A percentile compares a stretch with the other conserved stretches of the same genome.
phyloP scores from a whole-genome alignment of 345 rosid genomes.

The Boechera retrofracta region DNA sequence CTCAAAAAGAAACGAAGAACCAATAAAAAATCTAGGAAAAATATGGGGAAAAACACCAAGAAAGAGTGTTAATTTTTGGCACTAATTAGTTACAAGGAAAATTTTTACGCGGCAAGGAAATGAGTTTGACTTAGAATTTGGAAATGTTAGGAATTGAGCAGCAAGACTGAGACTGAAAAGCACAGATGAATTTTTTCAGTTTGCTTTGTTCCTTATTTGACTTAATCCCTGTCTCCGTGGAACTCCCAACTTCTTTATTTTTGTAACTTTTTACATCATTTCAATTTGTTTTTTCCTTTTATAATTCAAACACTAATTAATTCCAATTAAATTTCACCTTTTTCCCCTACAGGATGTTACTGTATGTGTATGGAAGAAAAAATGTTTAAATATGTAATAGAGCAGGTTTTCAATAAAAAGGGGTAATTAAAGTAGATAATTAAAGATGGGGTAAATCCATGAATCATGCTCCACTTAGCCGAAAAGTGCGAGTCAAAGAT shows the following conservation, averaged over 20 bases:
- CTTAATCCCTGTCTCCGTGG: conserved; percentile 29
- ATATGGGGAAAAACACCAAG: too few species aligned
- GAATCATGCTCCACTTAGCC: background rate
- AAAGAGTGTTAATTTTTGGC: background rate
- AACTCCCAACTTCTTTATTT: background rate
- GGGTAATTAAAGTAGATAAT: too few species aligned
- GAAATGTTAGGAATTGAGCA: conserved; percentile 19
- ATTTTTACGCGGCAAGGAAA: conserved; percentile 39
- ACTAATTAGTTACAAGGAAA: conserved; percentile 10
- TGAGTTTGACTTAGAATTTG: conserved; percentile 34
- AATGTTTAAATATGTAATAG: too few species aligned
- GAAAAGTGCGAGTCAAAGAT: conserved; percentile 25
- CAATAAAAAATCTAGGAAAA: too few species aligned
- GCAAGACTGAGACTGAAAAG: conserved; percentile 29
- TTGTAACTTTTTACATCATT: background rate
- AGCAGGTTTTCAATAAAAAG: too few species aligned
- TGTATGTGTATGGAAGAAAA: background rate
- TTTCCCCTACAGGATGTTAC: too few species aligned
- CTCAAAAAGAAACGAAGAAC: too few species aligned
- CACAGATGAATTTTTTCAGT: conserved; percentile 28
- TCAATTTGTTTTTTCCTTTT: background rate
- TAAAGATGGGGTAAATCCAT: background rate
- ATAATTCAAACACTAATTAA: background rate
- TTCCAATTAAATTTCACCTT: background rate
- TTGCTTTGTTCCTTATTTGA: conserved; percentile 44